Conservation (phyloP, 2,329 filamentous ascomycete species). For the Xylariaceae sp. region DNA sequence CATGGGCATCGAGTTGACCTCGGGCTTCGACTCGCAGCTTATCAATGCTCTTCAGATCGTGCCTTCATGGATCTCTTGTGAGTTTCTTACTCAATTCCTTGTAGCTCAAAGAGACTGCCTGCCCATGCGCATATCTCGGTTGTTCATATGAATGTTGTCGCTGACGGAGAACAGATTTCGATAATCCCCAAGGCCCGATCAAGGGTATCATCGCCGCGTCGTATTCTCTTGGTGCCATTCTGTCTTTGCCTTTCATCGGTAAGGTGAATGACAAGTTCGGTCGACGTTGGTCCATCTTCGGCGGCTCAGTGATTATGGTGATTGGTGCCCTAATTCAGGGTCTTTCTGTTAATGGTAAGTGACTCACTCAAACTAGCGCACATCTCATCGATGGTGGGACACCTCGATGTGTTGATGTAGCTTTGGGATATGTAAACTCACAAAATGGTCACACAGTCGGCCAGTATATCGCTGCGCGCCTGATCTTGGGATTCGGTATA, state of each 20-base stretch:
- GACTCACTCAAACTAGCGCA: not conserved
- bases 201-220: conserved; percentile 64
- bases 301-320: conserved; percentile 61
- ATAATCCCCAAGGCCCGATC: conserved; percentile 50
- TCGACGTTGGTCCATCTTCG: conserved; percentile 62
- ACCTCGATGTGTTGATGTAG: not conserved
- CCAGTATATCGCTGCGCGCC: conserved; percentile 67
- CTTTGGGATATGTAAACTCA: not conserved
- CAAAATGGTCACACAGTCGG: conserved; percentile 30
- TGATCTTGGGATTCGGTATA: conserved; percentile 67
- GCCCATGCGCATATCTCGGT: not conserved
- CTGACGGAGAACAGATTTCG: conserved; percentile 48
- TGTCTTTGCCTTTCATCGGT: conserved; percentile 64
- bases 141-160: not conserved
- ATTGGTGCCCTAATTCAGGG: conserved; percentile 62
- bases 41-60: conserved; percentile 54
- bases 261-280: conserved; percentile 62
- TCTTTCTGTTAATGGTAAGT: conserved; percentile 53
- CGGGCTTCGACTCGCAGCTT: conserved; percentile 54
- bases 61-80: conserved; percentile 46
- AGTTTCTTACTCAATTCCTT: conserved; percentile 23
- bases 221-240: conserved; percentile 65
- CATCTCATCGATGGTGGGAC: not conserved
- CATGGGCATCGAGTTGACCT: conserved; percentile 64
- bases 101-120: not conserved